Percentiles rank a stretch among this genome's conserved stretches.
Evolutionary conservation across 441 rosid species (phyloP).

Genomic region (Aquilaria agallochum): DNA sequence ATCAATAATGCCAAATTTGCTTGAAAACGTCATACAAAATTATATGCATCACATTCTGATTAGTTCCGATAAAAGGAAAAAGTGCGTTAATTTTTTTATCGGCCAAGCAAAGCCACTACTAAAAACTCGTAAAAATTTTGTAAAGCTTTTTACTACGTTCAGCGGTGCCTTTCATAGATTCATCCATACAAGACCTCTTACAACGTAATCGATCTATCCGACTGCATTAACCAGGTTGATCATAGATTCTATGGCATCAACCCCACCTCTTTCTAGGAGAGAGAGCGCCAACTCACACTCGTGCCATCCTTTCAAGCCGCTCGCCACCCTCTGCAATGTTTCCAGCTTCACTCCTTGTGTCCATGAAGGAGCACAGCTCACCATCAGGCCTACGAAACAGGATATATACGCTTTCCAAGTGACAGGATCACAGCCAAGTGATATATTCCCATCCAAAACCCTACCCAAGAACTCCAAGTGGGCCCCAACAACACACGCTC

Average conservation of each 20-base stretch:
- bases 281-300: conserved; percentile 53
- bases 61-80: too few species aligned
- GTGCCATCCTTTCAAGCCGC: conserved; percentile 46
- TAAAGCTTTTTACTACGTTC: too few species aligned
- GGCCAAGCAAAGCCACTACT: too few species aligned
- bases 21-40: too few species aligned
- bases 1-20: too few species aligned
- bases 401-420: conserved; percentile 62
- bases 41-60: too few species aligned
- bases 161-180: too few species aligned
- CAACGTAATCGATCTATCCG: neutral
- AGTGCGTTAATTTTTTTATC: too few species aligned
- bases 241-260: conserved; percentile 34
- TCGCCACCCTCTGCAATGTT: conserved; percentile 46
- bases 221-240: conserved; percentile 29
- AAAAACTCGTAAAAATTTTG: too few species aligned
- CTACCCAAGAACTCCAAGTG: conserved; percentile 54
- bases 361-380: conserved; percentile 50
- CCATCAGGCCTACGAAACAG: conserved; percentile 44
- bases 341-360: conserved; percentile 39
- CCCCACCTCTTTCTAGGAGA: conserved; percentile 58
- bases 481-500: conserved; percentile 21
- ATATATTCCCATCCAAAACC: conserved; percentile 43
- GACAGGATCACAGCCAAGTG: conserved; percentile 45
- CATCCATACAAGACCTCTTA: too few species aligned